Conservation (phyloP, 768 basidiomycete genomes). For the Lentinula lateritia region DNA sequence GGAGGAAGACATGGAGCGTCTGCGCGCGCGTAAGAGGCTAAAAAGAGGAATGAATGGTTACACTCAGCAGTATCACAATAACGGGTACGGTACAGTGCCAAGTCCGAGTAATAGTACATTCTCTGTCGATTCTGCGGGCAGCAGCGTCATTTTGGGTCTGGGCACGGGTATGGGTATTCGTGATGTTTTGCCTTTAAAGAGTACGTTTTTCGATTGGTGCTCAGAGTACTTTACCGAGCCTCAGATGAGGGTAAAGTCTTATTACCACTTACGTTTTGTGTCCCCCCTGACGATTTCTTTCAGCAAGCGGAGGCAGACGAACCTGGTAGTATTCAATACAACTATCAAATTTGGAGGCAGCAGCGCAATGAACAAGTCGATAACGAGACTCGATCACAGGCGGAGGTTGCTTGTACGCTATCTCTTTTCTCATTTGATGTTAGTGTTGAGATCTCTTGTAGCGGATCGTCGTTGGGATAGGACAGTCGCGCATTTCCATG, state of each 20-base stretch:
- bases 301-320: slow-evolving; percentile 95
- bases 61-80: slow-evolving; percentile 23
- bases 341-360: slow-evolving; percentile 93
- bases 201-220: slow-evolving; percentile 93
- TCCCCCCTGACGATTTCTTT: slow-evolving; percentile 11
- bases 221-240: slow-evolving; percentile 97
- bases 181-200: slow-evolving; percentile 85
- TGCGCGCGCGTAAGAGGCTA: slow-evolving; percentile 60
- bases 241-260: slow-evolving; percentile 83
- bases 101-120: slow-evolving; percentile 77
- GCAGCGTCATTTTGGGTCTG: slow-evolving; percentile 67
- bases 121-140: slow-evolving; percentile 62
- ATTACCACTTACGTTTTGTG: not conserved
- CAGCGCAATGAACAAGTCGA: slow-evolving; percentile 81
- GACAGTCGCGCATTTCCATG: slow-evolving; percentile 60
- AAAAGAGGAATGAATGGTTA: slow-evolving; percentile 24
- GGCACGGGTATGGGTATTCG: slow-evolving; percentile 79
- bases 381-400: slow-evolving; percentile 62
- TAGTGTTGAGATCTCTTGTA: slow-evolving; percentile 20
- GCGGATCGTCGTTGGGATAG: slow-evolving; percentile 69
- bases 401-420: slow-evolving; percentile 60
- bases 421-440: not conserved
- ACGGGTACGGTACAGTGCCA: slow-evolving; percentile 36
- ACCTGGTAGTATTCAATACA: slow-evolving; percentile 89
- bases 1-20: slow-evolving; percentile 91